phyloP scores from a whole-genome alignment of 306 rosid species.

The Cyamopsis tetragonoloba region DNA sequence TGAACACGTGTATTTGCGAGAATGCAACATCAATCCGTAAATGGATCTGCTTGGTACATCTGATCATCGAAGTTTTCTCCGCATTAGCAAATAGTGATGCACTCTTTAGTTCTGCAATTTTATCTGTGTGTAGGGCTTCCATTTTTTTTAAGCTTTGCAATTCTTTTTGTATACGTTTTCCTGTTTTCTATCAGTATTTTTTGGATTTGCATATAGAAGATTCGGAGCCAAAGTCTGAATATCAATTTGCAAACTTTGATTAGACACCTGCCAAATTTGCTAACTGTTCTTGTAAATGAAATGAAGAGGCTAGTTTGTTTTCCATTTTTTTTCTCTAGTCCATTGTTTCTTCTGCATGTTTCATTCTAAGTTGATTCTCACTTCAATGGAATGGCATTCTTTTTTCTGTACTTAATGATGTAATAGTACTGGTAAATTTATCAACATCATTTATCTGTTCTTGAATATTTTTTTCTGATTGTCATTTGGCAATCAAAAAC shows the following conservation, averaged over 20 bases:
- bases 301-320: conserved; percentile 23
- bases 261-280: conserved; percentile 26
- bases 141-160: conserved; percentile 35
- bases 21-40: conserved; percentile 90
- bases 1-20: conserved; percentile 63
- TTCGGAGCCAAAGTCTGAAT: conserved; percentile 19
- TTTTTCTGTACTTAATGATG: not conserved
- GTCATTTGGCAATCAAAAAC: no score
- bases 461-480: not conserved
- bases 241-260: conserved; percentile 11
- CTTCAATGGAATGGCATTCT: not conserved
- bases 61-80: conserved; percentile 24
- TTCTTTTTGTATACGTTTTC: conserved; percentile 53
- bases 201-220: conserved; percentile 26
- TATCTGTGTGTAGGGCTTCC: conserved; percentile 42
- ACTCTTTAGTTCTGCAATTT: conserved; percentile 37
- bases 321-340: not conserved
- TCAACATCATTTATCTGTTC: not conserved
- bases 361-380: not conserved
- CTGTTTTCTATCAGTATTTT: conserved; percentile 12
- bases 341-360: not conserved
- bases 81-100: conserved; percentile 29
- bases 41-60: conserved; percentile 10
- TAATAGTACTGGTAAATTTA: not conserved
- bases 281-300: conserved; percentile 45